A percentile compares a stretch with the other conserved stretches of the same genome.
phyloP scores from a whole-genome alignment of 225 moss, liverwort and hornwort species.

The Marchantia paleacea region DNA sequence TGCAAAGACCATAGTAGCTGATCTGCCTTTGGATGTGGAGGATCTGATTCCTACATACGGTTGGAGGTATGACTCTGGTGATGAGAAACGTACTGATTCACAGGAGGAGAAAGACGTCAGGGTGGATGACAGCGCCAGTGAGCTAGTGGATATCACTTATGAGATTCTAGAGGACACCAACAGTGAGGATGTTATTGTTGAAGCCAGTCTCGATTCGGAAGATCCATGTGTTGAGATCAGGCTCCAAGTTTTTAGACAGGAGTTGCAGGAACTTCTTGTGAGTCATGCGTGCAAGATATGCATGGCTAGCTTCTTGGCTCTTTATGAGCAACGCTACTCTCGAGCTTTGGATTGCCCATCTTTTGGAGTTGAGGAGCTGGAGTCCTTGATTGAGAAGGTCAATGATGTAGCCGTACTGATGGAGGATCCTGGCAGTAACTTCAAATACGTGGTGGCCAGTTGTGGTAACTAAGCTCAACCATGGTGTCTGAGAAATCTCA shows the following conservation, averaged over 20 bases:
- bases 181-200: not conserved
- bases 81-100: slow-evolving; percentile 31
- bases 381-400: slow-evolving; percentile 67
- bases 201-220: not conserved
- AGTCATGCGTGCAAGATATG: slow-evolving; percentile 64
- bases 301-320: slow-evolving; percentile 30
- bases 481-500: not conserved
- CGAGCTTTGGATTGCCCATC: slow-evolving; percentile 46
- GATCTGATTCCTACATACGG: slow-evolving; percentile 29
- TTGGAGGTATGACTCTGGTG: slow-evolving; percentile 61
- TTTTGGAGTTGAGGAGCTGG: slow-evolving; percentile 60
- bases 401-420: slow-evolving; percentile 32
- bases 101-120: slow-evolving; percentile 44
- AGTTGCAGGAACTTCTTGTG: slow-evolving; percentile 78
- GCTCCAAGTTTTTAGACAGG: slow-evolving; percentile 52
- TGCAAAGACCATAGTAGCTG: not conserved
- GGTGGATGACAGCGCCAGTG: slow-evolving; percentile 42
- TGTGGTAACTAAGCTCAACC: not conserved
- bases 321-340: slow-evolving; percentile 65
- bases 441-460: slow-evolving; percentile 16
- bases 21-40: slow-evolving; percentile 19
- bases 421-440: slow-evolving; percentile 24
- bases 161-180: not conserved
- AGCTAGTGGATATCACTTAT: slow-evolving; percentile 12
- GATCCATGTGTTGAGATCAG: slow-evolving; percentile 9